Conservation (phyloP, 2,329 filamentous ascomycete genomes). For the Microcyclospora pomicola region DNA sequence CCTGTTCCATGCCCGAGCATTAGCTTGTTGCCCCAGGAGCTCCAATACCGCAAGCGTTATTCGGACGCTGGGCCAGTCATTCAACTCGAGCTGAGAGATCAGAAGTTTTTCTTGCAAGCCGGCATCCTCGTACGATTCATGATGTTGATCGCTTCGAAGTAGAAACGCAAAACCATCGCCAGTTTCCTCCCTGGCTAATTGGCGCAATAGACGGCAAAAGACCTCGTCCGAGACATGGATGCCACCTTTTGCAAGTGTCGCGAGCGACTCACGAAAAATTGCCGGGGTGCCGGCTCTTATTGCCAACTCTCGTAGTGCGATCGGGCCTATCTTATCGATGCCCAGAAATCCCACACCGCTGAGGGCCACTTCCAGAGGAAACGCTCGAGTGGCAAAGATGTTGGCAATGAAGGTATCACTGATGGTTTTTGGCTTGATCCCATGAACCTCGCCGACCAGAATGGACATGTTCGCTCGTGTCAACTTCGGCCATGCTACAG, state of each 20-base stretch:
- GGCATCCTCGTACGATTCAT: conserved; percentile 46
- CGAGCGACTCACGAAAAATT: conserved; percentile 45
- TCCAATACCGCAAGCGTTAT: conserved; percentile 42
- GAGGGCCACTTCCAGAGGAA: conserved; percentile 59
- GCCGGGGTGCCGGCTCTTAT: conserved; percentile 45
- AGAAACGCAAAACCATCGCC: conserved; percentile 38
- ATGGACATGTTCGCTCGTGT: conserved; percentile 16
- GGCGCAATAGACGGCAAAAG: conserved; percentile 52
- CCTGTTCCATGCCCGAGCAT: conserved; percentile 33
- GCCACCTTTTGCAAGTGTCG: conserved; percentile 43
- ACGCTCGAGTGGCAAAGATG: conserved; percentile 64
- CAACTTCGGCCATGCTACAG: conserved; percentile 4
- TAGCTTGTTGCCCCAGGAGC: conserved; percentile 17
- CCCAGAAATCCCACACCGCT: conserved; percentile 57
- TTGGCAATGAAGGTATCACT: conserved; percentile 63
- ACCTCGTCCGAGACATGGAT: conserved; percentile 49
- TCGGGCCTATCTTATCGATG: conserved; percentile 56
- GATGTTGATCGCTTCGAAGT: conserved; percentile 48
- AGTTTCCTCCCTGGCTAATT: conserved; percentile 47
- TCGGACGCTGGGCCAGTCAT: conserved; percentile 40
- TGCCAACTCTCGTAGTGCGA: conserved; percentile 65
- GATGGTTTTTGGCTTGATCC: conserved; percentile 32
- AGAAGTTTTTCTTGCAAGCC: conserved; percentile 42
- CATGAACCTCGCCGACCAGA: conserved; percentile 26
- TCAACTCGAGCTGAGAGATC: conserved; percentile 34